These are phyloP conservation scores for Plasmodium gallinaceum DNA, from an alignment of 169 alveolate genomes.

Conservation along the genomic window DNA sequence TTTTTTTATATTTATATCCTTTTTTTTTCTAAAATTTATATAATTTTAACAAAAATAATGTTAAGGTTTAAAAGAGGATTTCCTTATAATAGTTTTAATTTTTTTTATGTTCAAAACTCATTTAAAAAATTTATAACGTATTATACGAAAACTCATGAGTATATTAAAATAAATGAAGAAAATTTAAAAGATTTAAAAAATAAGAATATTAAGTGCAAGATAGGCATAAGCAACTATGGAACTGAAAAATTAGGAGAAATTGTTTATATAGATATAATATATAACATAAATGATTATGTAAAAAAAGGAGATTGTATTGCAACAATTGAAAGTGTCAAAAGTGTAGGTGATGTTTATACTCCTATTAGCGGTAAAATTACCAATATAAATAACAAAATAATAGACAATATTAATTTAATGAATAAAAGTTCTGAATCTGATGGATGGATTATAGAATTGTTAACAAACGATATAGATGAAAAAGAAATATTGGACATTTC, in stretches of 20 bases:
- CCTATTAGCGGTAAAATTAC: constrained; percentile 82
- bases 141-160: constrained; percentile 72
- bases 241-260: constrained; percentile 86
- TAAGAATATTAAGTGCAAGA: constrained; percentile 42
- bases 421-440: constrained; percentile 79
- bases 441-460: constrained; percentile 83
- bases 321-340: constrained; percentile 84
- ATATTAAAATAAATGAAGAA: constrained; percentile 51
- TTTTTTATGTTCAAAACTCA: background rate
- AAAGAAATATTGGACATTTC: constrained; percentile 48
- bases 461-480: constrained; percentile 73
- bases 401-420: constrained; percentile 78
- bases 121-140: constrained; percentile 27
- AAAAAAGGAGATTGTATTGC: constrained; percentile 80
- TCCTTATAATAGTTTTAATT: constrained; percentile 5
- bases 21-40: background rate
- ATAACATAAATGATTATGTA: constrained; percentile 75
- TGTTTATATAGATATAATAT: constrained; percentile 79
- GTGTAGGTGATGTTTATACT: constrained; percentile 85
- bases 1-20: no score
- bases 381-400: constrained; percentile 73
- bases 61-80: constrained; percentile 13
- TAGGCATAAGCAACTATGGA: constrained; percentile 86
- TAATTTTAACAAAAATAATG: constrained; percentile 10
- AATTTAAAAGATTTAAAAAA: constrained; percentile 29